Conservation (phyloP, 78 protist genomes). For the Creolimax fragrantissima region DNA sequence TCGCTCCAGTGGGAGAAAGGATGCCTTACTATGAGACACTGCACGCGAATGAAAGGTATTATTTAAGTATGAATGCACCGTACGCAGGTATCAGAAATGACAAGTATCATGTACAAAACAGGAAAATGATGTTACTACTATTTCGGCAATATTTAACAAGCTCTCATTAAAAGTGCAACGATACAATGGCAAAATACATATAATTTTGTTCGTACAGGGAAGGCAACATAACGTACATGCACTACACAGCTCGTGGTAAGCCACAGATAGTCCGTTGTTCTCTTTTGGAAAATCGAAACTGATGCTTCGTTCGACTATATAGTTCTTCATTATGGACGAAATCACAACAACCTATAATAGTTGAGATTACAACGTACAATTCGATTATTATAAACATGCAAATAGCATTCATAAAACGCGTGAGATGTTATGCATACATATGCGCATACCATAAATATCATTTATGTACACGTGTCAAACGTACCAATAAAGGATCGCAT, state of each 20-base stretch:
- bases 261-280: not conserved
- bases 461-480: not conserved
- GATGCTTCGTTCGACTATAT: not conserved
- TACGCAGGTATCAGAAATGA: too few species aligned
- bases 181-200: not conserved
- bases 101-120: too few species aligned
- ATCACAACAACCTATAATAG: not conserved
- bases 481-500: not conserved
- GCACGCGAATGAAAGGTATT: not conserved
- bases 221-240: not conserved
- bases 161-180: not conserved
- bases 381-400: not conserved
- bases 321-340: not conserved
- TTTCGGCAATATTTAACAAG: too few species aligned
- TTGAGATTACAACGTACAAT: not conserved
- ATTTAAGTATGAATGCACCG: not conserved
- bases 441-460: not conserved
- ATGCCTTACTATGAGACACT: not conserved
- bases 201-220: not conserved
- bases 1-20: not conserved
- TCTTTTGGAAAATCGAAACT: not conserved
- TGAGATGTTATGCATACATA: not conserved
- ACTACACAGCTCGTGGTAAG: not conserved
- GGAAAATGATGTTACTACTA: too few species aligned
- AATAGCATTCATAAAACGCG: not conserved